Percentiles rank a stretch among this genome's conserved stretches.
These are phyloP conservation scores for Clonostachys chloroleuca DNA, from an alignment of 2,329 filamentous ascomycete species.

Conservation along the genomic window DNA sequence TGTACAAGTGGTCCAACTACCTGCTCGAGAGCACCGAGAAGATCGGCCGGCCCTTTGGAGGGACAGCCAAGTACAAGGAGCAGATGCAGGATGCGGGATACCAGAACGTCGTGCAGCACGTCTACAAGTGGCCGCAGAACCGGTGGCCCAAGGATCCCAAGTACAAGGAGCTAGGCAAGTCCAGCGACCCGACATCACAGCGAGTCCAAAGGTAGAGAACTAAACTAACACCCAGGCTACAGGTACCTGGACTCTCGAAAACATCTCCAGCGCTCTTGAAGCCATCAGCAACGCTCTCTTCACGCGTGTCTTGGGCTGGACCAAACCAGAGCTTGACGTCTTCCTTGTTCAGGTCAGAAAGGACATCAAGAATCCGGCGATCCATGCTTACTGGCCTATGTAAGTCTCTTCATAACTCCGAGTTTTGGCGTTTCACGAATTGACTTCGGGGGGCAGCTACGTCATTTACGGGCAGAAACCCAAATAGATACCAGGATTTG, in stretches of 20 bases:
- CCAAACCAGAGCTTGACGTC: slow-evolving; percentile 18
- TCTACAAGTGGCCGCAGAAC: slow-evolving; percentile 37
- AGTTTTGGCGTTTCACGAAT: not conserved
- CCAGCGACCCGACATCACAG: not conserved
- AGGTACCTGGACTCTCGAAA: slow-evolving; percentile 19
- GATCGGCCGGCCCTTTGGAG: slow-evolving; percentile 8
- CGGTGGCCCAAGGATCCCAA: slow-evolving; percentile 45
- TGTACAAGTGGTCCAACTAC: slow-evolving; percentile 11
- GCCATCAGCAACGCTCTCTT: slow-evolving; percentile 30
- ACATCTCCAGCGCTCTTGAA: slow-evolving; percentile 23
- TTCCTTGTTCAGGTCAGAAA: slow-evolving; percentile 23
- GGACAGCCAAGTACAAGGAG: not conserved
- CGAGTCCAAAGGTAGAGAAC: no score
- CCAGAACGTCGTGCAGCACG: slow-evolving; percentile 7
- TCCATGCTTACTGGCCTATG: slow-evolving; percentile 33
- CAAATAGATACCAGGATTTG: not conserved
- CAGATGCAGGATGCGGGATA: slow-evolving; percentile 12
- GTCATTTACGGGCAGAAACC: slow-evolving; percentile 1
- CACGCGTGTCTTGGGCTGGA: slow-evolving; percentile 28
- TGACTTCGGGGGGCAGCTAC: not conserved
- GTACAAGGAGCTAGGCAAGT: slow-evolving; percentile 43
- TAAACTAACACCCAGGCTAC: no score
- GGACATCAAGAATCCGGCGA: slow-evolving; percentile 23
- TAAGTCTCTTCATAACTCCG: slow-evolving; percentile 12
- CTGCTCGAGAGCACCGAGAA: slow-evolving; percentile 13